Evolutionary conservation across 495 filamentous ascomycete genomes (phyloP).

Genomic region (Bacidia rubella): DNA sequence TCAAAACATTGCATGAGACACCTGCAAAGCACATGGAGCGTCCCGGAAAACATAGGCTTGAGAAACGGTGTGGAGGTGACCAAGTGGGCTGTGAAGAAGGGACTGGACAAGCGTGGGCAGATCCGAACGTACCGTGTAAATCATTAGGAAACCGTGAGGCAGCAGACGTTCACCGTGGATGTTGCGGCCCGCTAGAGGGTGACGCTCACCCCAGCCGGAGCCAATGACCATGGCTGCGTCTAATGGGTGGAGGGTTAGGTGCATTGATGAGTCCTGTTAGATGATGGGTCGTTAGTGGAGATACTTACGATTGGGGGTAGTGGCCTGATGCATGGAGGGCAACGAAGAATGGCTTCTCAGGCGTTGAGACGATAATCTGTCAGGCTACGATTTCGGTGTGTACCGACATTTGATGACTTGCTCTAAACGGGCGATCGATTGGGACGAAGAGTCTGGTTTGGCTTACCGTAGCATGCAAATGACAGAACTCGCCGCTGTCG

Average conservation of each 20-base stretch:
- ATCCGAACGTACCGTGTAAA: slow-evolving; percentile 45
- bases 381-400: too few species aligned
- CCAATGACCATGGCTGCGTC: slow-evolving; percentile 67
- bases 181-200: slow-evolving; percentile 47
- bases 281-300: neutral
- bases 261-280: slow-evolving; percentile 50
- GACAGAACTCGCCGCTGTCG: slow-evolving; percentile 55
- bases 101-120: neutral
- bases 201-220: slow-evolving; percentile 80
- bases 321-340: too few species aligned
- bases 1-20: neutral
- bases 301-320: neutral
- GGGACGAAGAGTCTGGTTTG: neutral
- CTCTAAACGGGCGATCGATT: neutral
- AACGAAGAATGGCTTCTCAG: neutral
- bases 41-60: too few species aligned
- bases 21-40: too few species aligned
- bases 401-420: neutral
- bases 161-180: slow-evolving; percentile 37
- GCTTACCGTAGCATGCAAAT: slow-evolving; percentile 49
- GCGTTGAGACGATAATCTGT: too few species aligned
- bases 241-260: slow-evolving; percentile 62
- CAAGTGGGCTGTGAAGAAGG: neutral
- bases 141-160: slow-evolving; percentile 58
- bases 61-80: neutral